Evolutionary conservation across 1,284 basidiomycete species (phyloP), one percentile per base, ranked within the genome.

Genomic region (Coriolopsis trogii): DNA sequence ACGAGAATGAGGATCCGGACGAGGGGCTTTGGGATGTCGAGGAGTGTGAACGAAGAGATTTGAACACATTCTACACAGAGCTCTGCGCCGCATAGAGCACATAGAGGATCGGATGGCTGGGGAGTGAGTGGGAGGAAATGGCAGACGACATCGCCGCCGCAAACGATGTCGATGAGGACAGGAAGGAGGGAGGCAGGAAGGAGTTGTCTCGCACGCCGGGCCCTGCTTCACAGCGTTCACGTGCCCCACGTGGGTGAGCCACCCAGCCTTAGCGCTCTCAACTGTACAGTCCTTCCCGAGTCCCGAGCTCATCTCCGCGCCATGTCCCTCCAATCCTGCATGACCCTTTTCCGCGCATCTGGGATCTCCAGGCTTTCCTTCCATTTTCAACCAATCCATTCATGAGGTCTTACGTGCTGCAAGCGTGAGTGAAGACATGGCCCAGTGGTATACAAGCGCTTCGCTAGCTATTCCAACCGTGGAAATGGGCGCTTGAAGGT

Each of bases 131-230:
- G 26, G 26, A 37, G 44, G 28, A 39, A 26, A 38, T 36, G 41
- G 44, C 36, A 38, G 28, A 33, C 37, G 49, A 34, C 34, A 30
- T 54, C 39, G 46, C 23, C 33, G 46, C 37, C 25, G 18, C 25
- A 26, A 41, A 46, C 42, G 56, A 50, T 48, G 53, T 53, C 46
- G 57, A 52, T 49, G 53, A 53, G 48, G 53, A 52, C 49, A 51
- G 53, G 53, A 55, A 52, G 53, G 48, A 59, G 49, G 57, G 57
- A 59, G 57, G 57, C 53, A 59, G 51, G 53, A 59, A 33, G 57
- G 51, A 55, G 57, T 55, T 55, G 57, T 55, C 53, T 59, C 57
- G 53, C 57, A 59, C 57, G 57, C 48, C 51, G 18, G 53, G 53
- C 51, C 38, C 40, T 47, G 51, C 51, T 55, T 59, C 57, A 54